Evolutionary conservation across 441 rosid species (phyloP), one percentile per base, ranked within the genome.

Genomic region (Euphorbia celastroides): DNA sequence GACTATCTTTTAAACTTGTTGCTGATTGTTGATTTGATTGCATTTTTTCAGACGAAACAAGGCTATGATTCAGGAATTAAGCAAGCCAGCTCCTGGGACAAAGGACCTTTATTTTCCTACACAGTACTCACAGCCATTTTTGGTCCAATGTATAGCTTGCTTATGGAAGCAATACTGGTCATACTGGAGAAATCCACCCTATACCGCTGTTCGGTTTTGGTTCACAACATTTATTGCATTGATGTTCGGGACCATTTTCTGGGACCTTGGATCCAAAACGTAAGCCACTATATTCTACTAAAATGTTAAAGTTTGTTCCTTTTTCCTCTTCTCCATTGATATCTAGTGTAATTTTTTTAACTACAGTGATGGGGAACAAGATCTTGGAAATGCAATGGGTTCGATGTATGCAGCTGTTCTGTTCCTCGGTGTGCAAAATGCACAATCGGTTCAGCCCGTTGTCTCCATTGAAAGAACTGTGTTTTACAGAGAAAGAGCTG

Each of bases 151-250:
- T 30, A 42, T 70, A 69, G 95, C 93, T 77, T 92, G 96, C 71
- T 74, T 85, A 22, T 89, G 98, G 98, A 88, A 86, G 75, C 96
- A 89, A 61, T 76, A 72, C 32, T 81, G 77, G 87, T 92, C 98
- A n/a, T 92, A 92, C 67, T 92, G 96, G 96, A 82, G 89, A 19
- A 92, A 92, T 75, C 86, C 96, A 2, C 77, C 81, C 3, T 92
- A 92, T 70, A 87, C 87, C 0, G 96, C 97, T 7, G 88, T 86
- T 2, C 82, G 95, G 56, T 75, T 92, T 51, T 69, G 85, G 60
- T 88, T 89, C 75, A 89, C 96, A 14, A 72, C 79, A 8, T 63
- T 80, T 67, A 85, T 85, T 6, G 92, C 86, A 19, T 74, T 89
- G 70, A 69, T 88, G 79, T 87, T 92, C 20, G 96, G 96, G 65